phyloP scores from a whole-genome alignment of 2,329 filamentous ascomycete genomes.

The Paraphoma sp. region DNA sequence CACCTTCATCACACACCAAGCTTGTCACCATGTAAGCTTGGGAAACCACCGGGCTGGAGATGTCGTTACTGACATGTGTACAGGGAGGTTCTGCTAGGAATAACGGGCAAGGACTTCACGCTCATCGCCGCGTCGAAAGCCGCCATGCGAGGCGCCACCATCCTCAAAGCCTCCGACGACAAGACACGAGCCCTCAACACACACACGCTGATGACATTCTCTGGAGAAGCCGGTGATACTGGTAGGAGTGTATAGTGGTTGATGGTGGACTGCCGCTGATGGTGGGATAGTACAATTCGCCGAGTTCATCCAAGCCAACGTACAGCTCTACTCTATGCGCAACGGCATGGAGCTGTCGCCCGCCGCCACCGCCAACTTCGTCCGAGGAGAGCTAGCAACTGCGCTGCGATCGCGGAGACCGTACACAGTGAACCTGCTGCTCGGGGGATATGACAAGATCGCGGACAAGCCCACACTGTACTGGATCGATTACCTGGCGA shows the following conservation, averaged over 20 bases:
- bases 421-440: conserved; percentile 94
- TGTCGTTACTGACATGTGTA: conserved; percentile 22
- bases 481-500: conserved; percentile 97
- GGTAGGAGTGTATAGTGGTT: conserved; percentile 58
- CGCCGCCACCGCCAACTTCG: conserved; percentile 87
- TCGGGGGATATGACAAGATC: conserved; percentile 92
- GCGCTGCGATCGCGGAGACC: conserved; percentile 91
- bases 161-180: conserved; percentile 94
- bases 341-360: conserved; percentile 93
- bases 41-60: neutral
- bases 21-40: conserved; percentile 40
- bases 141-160: conserved; percentile 94
- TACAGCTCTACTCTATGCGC: conserved; percentile 98
- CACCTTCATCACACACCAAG: conserved; percentile 16
- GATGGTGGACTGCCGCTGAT: conserved; percentile 10
- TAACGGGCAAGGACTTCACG: conserved; percentile 99
- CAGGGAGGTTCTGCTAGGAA: conserved; percentile 97
- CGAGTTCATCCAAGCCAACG: conserved; percentile 98
- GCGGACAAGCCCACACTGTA: conserved; percentile 89
- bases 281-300: conserved; percentile 84
- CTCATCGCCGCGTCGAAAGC: conserved; percentile 97
- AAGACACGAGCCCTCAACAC: conserved; percentile 94
- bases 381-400: conserved; percentile 89
- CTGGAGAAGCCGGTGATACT: conserved; percentile 95
- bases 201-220: conserved; percentile 93